Evolutionary conservation across 345 rosid genomes (phyloP).

Genomic region (Gossypium australe): DNA sequence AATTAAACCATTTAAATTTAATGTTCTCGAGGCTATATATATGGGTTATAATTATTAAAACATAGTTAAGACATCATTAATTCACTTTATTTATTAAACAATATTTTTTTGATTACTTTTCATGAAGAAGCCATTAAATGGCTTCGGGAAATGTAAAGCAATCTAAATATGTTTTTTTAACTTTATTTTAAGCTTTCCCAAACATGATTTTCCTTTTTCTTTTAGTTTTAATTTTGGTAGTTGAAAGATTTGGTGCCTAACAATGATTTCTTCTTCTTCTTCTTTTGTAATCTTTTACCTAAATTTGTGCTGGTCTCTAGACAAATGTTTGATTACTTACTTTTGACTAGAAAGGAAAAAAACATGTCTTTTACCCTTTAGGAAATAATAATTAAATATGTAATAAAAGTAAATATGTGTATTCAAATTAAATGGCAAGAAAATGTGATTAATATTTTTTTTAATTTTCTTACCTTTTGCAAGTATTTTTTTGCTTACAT

Average conservation of each 20-base stretch:
- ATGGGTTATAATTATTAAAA: background rate
- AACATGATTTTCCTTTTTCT: background rate
- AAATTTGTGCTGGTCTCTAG: constrained; percentile 7
- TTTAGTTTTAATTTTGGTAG: background rate
- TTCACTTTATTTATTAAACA: background rate
- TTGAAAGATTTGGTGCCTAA: constrained; percentile 5
- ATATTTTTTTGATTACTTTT: background rate
- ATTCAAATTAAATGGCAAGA: no score
- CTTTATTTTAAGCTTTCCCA: constrained; percentile 10
- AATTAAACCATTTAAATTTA: background rate
- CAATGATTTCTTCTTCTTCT: background rate
- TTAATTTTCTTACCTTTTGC: no score
- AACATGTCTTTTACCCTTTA: background rate
- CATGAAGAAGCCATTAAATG: background rate
- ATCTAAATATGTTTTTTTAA: background rate
- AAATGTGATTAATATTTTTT: no score
- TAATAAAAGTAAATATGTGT: no score
- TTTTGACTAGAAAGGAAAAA: background rate
- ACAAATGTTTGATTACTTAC: background rate
- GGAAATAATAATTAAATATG: background rate
- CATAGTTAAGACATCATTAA: background rate
- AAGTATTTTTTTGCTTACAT: no score
- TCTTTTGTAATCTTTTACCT: background rate
- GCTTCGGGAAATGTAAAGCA: constrained; percentile 11
- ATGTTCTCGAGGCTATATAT: background rate